These are phyloP conservation scores for Abrus precatorius DNA, from an alignment of 306 rosid genomes.

Conservation along the genomic window DNA sequence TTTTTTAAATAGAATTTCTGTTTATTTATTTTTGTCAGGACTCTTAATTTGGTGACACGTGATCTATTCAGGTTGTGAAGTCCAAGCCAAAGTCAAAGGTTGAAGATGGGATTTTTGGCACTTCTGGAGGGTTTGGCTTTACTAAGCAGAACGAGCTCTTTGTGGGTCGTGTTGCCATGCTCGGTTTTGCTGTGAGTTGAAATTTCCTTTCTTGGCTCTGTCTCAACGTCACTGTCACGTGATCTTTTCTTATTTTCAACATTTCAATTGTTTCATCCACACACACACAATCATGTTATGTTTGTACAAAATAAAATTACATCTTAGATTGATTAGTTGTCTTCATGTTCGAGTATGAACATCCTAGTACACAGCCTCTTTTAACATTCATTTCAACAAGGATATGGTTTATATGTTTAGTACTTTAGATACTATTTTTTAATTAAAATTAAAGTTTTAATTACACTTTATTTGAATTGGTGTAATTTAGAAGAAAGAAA, in stretches of 20 bases:
- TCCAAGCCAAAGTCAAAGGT: conserved; percentile 74
- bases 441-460: too few relatives aligned
- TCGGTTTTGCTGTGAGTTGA: conserved; percentile 86
- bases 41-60: not conserved
- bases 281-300: not conserved
- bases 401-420: too few relatives aligned
- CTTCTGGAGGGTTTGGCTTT: conserved; percentile 95
- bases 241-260: not conserved
- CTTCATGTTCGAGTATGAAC: too few relatives aligned
- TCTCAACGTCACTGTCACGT: too few relatives aligned
- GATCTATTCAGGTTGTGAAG: conserved; percentile 50
- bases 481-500: too few relatives aligned
- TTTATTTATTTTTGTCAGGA: not conserved
- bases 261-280: not conserved
- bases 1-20: not conserved
- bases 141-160: conserved; percentile 95
- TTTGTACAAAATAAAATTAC: too few relatives aligned
- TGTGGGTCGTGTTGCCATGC: conserved; percentile 94
- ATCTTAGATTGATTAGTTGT: too few relatives aligned
- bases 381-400: too few relatives aligned
- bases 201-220: too few relatives aligned
- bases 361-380: too few relatives aligned
- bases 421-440: too few relatives aligned
- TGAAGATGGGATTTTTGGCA: conserved; percentile 90
- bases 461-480: too few relatives aligned